Percentiles rank a stretch among this genome's conserved stretches.
Evolutionary conservation across 164 flowering plant species (phyloP).

Genomic region (Annona squamosa): DNA sequence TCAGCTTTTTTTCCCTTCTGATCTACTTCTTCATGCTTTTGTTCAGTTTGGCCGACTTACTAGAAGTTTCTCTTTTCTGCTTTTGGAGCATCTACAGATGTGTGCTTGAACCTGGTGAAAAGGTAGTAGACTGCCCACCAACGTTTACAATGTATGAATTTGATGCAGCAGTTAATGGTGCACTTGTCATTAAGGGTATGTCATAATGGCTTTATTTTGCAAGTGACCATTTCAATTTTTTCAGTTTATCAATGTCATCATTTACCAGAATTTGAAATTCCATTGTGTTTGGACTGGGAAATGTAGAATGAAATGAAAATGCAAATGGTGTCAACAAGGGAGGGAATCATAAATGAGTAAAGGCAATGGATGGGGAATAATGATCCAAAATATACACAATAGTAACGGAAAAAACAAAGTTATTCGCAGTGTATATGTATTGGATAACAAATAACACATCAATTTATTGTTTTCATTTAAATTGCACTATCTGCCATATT

Average conservation of each 20-base stretch:
- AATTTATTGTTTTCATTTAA: no score
- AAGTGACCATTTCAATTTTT: not conserved
- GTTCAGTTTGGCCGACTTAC: not conserved
- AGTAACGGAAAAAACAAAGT: no score
- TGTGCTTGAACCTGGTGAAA: slow-evolving; percentile 96
- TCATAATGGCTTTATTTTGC: not conserved
- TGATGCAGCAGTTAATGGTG: slow-evolving; percentile 97
- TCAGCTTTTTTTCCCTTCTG: slow-evolving; percentile 9
- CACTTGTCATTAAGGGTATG: slow-evolving; percentile 75
- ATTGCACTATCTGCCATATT: no score
- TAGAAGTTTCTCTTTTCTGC: not conserved
- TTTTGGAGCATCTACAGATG: slow-evolving; percentile 44
- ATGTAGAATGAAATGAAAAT: no score
- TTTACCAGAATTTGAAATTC: not conserved
- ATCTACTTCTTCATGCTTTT: not conserved
- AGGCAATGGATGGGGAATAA: no score
- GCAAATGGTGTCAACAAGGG: no score
- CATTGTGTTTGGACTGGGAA: not conserved
- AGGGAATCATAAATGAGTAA: no score
- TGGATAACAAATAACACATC: no score
- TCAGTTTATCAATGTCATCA: not conserved
- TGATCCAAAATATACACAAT: no score
- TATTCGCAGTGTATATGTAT: no score
- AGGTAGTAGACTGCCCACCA: slow-evolving; percentile 97
- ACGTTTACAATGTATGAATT: slow-evolving; percentile 99